These are phyloP conservation scores for Aspergillus sp. DNA, from an alignment of 2,329 filamentous ascomycete genomes.

Conservation along the genomic window DNA sequence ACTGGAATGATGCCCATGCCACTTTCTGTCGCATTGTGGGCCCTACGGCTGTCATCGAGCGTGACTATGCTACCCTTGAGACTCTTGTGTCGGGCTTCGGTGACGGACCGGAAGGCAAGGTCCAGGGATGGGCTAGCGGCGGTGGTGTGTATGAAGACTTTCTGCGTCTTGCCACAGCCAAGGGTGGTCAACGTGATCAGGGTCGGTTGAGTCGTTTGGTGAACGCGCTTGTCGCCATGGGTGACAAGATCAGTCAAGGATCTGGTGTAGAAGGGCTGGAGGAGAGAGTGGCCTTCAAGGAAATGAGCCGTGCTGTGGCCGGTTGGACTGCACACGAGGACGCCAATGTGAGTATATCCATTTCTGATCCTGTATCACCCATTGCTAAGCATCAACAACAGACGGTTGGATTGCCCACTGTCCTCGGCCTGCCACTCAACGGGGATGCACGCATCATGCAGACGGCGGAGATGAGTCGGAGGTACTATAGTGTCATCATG, in stretches of 20 bases:
- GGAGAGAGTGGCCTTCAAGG: constrained; percentile 69
- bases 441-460: constrained; percentile 69
- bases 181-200: constrained; percentile 35
- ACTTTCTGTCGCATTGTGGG: constrained; percentile 78
- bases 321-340: constrained; percentile 58
- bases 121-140: constrained; percentile 71
- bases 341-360: constrained; percentile 48
- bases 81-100: constrained; percentile 68
- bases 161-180: constrained; percentile 45
- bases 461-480: constrained; percentile 63
- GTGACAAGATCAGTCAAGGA: constrained; percentile 38
- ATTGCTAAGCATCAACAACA: constrained; percentile 4
- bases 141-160: constrained; percentile 73
- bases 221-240: constrained; percentile 41
- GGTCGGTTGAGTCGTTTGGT: constrained; percentile 42
- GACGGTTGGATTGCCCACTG: constrained; percentile 31
- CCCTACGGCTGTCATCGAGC: constrained; percentile 74
- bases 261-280: constrained; percentile 51
- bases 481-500: constrained; percentile 65
- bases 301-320: constrained; percentile 74
- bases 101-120: constrained; percentile 53
- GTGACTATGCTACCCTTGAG: constrained; percentile 67
- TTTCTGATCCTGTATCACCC: background rate
- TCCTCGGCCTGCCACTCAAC: constrained; percentile 51
- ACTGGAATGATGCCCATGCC: constrained; percentile 75